These are phyloP conservation scores for Avena insularis DNA, from an alignment of 176 grass and related monocot genomes.

Conservation along the genomic window DNA sequence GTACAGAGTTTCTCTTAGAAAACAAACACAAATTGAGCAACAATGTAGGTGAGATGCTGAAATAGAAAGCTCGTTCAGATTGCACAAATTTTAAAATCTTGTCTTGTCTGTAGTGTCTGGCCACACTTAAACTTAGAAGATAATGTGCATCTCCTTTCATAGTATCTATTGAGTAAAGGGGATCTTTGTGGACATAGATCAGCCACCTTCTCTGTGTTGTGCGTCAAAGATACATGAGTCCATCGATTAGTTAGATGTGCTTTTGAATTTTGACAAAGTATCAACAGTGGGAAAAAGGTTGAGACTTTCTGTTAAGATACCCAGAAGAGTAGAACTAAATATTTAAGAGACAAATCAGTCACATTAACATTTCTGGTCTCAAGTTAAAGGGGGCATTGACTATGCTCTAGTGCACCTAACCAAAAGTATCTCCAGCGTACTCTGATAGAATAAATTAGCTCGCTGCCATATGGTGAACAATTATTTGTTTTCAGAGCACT, in stretches of 20 bases:
- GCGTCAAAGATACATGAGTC: not conserved
- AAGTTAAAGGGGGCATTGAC: not conserved
- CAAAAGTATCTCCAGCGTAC: not conserved
- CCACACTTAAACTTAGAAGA: not conserved
- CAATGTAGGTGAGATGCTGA: not conserved
- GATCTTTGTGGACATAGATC: not conserved
- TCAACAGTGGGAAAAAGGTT: not conserved
- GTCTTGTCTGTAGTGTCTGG: not conserved
- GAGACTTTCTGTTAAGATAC: not conserved
- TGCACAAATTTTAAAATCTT: not conserved
- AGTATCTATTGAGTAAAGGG: not conserved
- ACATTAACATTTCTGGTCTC: not conserved
- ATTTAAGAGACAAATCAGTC: not conserved
- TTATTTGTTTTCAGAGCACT: not conserved
- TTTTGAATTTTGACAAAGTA: slow-evolving; percentile 37
- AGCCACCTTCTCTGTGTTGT: not conserved
- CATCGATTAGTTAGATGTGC: not conserved
- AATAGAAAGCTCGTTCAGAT: not conserved
- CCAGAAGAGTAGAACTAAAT: not conserved
- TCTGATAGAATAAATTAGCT: not conserved
- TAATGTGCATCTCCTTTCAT: not conserved
- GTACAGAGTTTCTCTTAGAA: not conserved
- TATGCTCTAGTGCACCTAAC: not conserved
- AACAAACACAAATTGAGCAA: not conserved
- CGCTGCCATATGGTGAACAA: not conserved